Base-by-base conservation (phyloP, 2,329 filamentous ascomycete species). In the Lasiodiplodia gonubiensis region DNA sequence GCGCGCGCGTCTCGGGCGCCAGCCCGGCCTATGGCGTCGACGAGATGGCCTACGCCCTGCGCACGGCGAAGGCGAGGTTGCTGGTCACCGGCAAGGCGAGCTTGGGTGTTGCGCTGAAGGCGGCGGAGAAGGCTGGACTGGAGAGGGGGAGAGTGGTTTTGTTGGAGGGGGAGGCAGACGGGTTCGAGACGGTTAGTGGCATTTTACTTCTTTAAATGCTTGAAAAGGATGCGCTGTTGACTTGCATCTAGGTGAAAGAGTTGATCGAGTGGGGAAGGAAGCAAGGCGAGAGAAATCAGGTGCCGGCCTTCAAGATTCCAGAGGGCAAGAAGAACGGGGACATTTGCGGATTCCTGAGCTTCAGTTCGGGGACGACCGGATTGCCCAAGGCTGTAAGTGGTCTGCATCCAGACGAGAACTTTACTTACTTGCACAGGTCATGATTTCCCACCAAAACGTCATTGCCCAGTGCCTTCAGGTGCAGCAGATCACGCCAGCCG, bases 21-120 rank as follows among this genome's bases (percentile, higher is more conserved):
- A 87, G 83, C 18, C 88, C 89, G 0, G 88, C 88, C 0, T 91
- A 90, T 75, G 89, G 86, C 67, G 81, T 86, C 18, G 89, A 91
- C 60, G 89, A 91, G 71, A 90, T 91, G 86, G 85, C 83, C 0
- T 89, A 90, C 74, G 88, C 87, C 1, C 78, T 91, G 2, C 84
- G 85, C 71, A 88, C 83, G 1, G 85, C 82, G 0, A 79, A 85
- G 39, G 84, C 86, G 2, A 88, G 84, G 69, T 86, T 87, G 68
- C 72, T 89, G 11, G 83, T 90, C 76, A 89, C 87, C 0, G 81
- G 86, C 2, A 82, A 83, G 0, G 81, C 82, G 18, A 84, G 81
- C 18, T 83, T 88, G 76, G 80, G 85, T 4, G 83, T 89, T 42
- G 87, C 86, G 1, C 76, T 80, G 11, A 80, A 80, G 18, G 86